Conservation (phyloP, 805 yeast species). For the Metschnikowia gelsemii region DNA sequence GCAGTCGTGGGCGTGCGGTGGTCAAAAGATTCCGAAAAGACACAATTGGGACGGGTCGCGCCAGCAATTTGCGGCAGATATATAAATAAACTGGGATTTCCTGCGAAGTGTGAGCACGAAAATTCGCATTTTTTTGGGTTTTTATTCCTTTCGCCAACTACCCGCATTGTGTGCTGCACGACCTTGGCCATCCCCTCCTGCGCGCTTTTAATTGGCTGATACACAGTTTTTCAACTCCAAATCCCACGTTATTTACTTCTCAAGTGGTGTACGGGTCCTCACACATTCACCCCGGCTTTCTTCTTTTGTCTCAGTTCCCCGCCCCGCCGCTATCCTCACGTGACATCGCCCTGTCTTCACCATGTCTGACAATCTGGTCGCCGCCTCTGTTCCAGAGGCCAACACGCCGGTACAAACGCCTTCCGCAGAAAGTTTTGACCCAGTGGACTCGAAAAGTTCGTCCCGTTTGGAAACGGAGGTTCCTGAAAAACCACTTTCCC, state of each 20-base stretch:
- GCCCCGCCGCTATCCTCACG: slow-evolving; percentile 16
- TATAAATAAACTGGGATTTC: slow-evolving; percentile 25
- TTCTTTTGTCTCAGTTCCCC: not conserved
- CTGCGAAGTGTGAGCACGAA: slow-evolving; percentile 18
- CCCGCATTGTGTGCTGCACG: slow-evolving; percentile 18
- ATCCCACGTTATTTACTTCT: slow-evolving; percentile 1
- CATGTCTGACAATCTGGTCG: slow-evolving; percentile 29
- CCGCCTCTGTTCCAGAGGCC: slow-evolving; percentile 28
- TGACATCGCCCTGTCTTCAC: slow-evolving; percentile 12
- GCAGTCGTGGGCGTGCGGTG: slow-evolving; percentile 19
- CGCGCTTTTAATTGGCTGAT: slow-evolving; percentile 12
- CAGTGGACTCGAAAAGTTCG: slow-evolving; percentile 16
- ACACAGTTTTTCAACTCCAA: not conserved
- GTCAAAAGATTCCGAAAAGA: slow-evolving; percentile 11
- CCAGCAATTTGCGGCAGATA: slow-evolving; percentile 22
- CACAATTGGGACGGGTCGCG: slow-evolving; percentile 17
- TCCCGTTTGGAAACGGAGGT: slow-evolving; percentile 15
- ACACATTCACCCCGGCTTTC: not conserved
- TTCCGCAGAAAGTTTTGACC: slow-evolving; percentile 33
- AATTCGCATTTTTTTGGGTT: slow-evolving; percentile 18
- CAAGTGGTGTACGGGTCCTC: slow-evolving; percentile 15
- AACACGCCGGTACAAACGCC: slow-evolving; percentile 43
- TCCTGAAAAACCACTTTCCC: slow-evolving; percentile 43
- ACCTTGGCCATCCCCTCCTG: slow-evolving; percentile 5
- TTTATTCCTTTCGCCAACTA: slow-evolving; percentile 14